Evolutionary conservation across 257 asterid species (phyloP), one percentile per base, ranked within the genome.

Genomic region (Solanum tarijense): DNA sequence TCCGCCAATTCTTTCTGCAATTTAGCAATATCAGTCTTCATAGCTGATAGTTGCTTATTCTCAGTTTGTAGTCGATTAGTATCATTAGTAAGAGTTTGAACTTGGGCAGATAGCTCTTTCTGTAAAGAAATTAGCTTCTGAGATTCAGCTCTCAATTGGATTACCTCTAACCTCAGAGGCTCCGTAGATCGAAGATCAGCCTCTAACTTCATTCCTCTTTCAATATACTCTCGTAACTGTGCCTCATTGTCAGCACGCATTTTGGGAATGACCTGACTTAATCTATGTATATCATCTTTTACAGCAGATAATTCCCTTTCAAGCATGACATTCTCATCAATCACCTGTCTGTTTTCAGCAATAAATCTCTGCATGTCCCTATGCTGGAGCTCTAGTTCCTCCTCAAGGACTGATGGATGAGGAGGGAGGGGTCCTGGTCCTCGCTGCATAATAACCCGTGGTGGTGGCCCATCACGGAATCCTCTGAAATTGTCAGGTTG

Each of bases 321-420:
- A 76, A 97, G 97, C 94, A 91, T 93, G 87, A 95, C 94, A 83
- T 97, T 97, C 84, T 94, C 98, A 73, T 95, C 98, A 72, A 97
- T 85, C 88, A 96, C 94, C 12, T 88, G 95, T 43, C 98, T 88
- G 87, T 96, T 97, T 29, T 94, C 98, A 34, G 93, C 85, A 78
- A 91, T 88, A 73, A 95, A 94, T 89, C 94, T 90, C 83, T 95
- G 95, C 31, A 95, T 92, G 85, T 96, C 99, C 91, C 98, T 92
- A 18, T 91, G 97, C 90, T 94, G 98, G 87, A 96, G 89, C 83
- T 93, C 98, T 12, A 96, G 96, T 90, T 94, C 98, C 89, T 94
- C 98, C 88, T 96, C 98, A 39, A 95, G 90, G 55, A 90, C 89
- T 9, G 86, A 92, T 0, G 98, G 99, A 87, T 94, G 98, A 34